phyloP scores from a whole-genome alignment of 2,329 filamentous ascomycete genomes.

The Celoporthe dispersa region DNA sequence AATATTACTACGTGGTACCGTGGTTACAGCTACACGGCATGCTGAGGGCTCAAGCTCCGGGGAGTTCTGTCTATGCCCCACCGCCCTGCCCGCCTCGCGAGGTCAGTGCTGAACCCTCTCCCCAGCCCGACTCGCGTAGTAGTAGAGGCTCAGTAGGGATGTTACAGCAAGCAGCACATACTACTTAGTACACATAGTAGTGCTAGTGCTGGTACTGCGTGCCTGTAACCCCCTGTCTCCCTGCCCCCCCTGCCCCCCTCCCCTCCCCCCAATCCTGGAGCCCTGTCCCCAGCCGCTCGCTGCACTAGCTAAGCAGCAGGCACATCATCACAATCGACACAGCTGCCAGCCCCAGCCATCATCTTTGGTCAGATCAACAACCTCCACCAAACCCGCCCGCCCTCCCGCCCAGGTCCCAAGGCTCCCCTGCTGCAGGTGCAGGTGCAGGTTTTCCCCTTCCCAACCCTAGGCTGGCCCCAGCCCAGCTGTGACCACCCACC shows the following conservation, averaged over 20 bases:
- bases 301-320: constrained; percentile 2
- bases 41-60: background rate
- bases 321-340: background rate
- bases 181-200: background rate
- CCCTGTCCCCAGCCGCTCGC: background rate
- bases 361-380: constrained; percentile 4
- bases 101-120: background rate
- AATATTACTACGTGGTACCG: background rate
- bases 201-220: background rate
- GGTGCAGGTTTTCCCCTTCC: background rate
- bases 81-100: background rate
- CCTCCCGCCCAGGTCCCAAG: background rate
- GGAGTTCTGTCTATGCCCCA: no score
- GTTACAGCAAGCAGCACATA: no score
- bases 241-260: background rate
- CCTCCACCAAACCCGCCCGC: background rate
- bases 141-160: background rate
- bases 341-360: constrained; percentile 5
- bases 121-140: background rate
- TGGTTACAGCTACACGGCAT: background rate
- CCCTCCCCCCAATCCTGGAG: no score
- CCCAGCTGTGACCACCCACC: background rate
- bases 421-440: background rate
- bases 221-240: background rate
- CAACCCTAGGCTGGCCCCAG: background rate